A percentile compares a stretch with the other conserved stretches of the same genome.
Conservation (phyloP, 192 early-diverging fungal genomes). For the Paraglomus occultum region DNA sequence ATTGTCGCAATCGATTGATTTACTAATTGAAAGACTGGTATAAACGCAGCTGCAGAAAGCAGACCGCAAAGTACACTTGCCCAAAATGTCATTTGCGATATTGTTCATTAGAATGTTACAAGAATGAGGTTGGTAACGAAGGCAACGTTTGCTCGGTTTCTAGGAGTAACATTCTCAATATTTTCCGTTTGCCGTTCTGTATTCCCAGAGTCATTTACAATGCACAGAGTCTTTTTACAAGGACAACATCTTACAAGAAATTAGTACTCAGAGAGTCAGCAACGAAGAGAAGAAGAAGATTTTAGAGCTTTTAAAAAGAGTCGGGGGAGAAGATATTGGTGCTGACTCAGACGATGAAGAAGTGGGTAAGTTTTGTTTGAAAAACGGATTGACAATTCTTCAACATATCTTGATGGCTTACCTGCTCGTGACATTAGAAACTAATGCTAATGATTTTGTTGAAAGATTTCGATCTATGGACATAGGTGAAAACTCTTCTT, state of each 20-base stretch:
- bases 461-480: conserved; percentile 44
- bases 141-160: conserved; percentile 8
- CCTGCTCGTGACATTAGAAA: neutral
- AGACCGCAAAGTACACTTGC: conserved; percentile 61
- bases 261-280: conserved; percentile 39
- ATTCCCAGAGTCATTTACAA: conserved; percentile 38
- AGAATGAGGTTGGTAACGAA: conserved; percentile 43
- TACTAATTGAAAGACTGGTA: conserved; percentile 2
- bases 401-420: conserved; percentile 9
- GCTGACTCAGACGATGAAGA: conserved; percentile 33
- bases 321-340: conserved; percentile 43
- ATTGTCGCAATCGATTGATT: neutral
- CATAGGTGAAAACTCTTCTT: conserved; percentile 26
- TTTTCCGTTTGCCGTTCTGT: neutral
- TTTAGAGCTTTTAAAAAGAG: conserved; percentile 47
- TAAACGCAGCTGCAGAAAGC: conserved; percentile 49
- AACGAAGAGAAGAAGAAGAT: conserved; percentile 51
- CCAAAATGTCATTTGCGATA: conserved; percentile 67
- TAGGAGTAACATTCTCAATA: conserved; percentile 19
- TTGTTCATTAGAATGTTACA: conserved; percentile 64
- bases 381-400: neutral
- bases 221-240: conserved; percentile 66
- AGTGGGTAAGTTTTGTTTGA: conserved; percentile 32
- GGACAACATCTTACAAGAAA: conserved; percentile 51
- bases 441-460: conserved; percentile 35